Percentiles rank a stretch among this genome's conserved stretches.
These are phyloP conservation scores for Elsinoe australis DNA, from an alignment of 2,329 filamentous ascomycete genomes.

Conservation along the genomic window DNA sequence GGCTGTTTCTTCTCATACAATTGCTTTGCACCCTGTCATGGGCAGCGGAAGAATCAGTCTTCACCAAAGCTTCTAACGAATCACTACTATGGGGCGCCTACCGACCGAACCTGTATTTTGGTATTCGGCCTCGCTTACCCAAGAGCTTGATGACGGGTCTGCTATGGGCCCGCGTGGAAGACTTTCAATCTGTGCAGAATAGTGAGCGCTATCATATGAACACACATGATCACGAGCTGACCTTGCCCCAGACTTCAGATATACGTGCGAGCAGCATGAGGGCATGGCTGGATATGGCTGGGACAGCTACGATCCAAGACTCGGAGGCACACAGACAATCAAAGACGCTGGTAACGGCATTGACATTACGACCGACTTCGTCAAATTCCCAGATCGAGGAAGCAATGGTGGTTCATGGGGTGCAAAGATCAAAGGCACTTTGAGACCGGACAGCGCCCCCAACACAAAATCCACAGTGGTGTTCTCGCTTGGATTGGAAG, in stretches of 20 bases:
- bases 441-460: conserved; percentile 57
- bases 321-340: conserved; percentile 80
- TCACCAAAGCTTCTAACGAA: conserved; percentile 56
- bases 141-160: conserved; percentile 75
- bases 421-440: conserved; percentile 73
- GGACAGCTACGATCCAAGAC: conserved; percentile 91
- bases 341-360: conserved; percentile 82
- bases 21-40: conserved; percentile 8
- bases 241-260: conserved; percentile 62
- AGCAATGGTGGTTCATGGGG: conserved; percentile 86
- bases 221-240: conserved; percentile 8
- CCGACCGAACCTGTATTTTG: conserved; percentile 89
- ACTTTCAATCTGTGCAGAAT: conserved; percentile 64
- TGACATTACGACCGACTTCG: conserved; percentile 86
- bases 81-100: conserved; percentile 95
- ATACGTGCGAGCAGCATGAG: conserved; percentile 93
- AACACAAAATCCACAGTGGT: conserved; percentile 68
- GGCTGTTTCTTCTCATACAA: conserved; percentile 17
- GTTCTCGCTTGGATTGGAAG: conserved; percentile 78
- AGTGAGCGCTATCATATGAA: conserved; percentile 49
- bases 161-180: conserved; percentile 82
- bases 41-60: conserved; percentile 24
- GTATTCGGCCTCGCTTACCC: conserved; percentile 71
- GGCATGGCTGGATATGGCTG: conserved; percentile 94
- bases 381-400: conserved; percentile 76